Percentiles rank a stretch among this genome's conserved stretches.
These are phyloP conservation scores for Colletotrichum kahawae DNA, from an alignment of 2,329 filamentous ascomycete species.

Conservation along the genomic window DNA sequence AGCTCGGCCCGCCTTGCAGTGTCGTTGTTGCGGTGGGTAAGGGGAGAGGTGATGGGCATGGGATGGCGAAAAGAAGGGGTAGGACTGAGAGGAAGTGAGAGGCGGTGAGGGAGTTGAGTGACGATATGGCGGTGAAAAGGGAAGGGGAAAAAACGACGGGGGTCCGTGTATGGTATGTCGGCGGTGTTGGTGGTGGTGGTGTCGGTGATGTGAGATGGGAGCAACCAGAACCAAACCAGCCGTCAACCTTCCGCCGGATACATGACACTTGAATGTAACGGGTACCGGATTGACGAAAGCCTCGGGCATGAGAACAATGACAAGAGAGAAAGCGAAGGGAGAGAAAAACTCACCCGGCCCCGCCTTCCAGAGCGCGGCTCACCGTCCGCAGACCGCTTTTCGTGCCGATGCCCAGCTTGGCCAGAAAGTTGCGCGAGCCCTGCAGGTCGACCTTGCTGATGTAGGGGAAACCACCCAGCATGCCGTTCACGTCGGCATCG, in stretches of 20 bases:
- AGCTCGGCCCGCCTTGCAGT: constrained; percentile 5
- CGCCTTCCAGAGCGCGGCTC: constrained; percentile 38
- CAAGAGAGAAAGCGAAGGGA: background rate
- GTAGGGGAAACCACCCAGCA: constrained; percentile 76
- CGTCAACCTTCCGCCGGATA: background rate
- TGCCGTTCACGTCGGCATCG: constrained; percentile 64
- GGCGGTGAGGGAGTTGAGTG: constrained; percentile 1
- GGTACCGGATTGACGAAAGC: background rate
- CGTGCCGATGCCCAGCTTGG: constrained; percentile 61
- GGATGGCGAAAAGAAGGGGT: background rate
- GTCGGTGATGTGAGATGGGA: background rate
- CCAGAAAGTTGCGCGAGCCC: constrained; percentile 71
- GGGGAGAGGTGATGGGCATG: background rate
- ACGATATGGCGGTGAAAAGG: constrained; percentile 7
- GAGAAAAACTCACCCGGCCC: constrained; percentile 39
- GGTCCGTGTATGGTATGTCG: background rate
- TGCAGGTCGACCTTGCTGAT: constrained; percentile 73
- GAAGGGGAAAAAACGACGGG: background rate
- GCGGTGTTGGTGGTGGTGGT: background rate
- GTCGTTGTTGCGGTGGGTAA: background rate
- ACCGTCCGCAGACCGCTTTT: constrained; percentile 36
- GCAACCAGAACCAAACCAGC: background rate
- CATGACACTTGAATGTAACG: background rate
- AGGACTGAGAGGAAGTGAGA: background rate
- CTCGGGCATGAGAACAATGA: background rate